Evolutionary conservation across 2,329 filamentous ascomycete genomes (phyloP).

Genomic region (Periglandula ipomoeae): DNA sequence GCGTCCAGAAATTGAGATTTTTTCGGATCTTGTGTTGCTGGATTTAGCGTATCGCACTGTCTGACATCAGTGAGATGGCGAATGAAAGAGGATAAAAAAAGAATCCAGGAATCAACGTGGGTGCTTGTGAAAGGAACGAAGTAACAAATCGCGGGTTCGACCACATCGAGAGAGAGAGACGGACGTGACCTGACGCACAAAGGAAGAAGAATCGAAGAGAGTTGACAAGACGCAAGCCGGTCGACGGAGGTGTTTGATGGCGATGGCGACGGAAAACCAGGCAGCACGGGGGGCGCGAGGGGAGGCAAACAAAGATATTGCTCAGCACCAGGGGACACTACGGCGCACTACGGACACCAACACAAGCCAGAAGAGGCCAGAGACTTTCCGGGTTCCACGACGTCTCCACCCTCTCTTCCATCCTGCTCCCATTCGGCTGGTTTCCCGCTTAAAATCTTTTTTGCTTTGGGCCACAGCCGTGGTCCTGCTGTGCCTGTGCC

Average conservation of each 20-base stretch:
- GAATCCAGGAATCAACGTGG: constrained; percentile 8
- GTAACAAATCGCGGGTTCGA: background rate
- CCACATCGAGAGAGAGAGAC: constrained; percentile 8
- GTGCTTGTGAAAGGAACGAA: constrained; percentile 7
- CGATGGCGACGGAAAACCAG: background rate
- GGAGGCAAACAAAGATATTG: constrained; percentile 2
- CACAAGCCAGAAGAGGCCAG: background rate
- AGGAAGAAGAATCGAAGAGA: constrained; percentile 17
- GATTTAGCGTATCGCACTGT: background rate
- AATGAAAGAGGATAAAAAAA: background rate
- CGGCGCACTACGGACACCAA: background rate
- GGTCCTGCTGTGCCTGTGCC: background rate
- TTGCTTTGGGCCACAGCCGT: background rate
- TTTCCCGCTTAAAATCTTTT: background rate
- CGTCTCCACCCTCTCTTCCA: background rate
- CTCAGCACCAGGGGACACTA: no score
- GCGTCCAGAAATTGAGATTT: background rate
- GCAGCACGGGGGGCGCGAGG: background rate
- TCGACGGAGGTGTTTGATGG: background rate
- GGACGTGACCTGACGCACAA: constrained; percentile 12
- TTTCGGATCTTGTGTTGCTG: background rate
- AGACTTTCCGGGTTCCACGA: background rate
- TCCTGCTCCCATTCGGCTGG: background rate
- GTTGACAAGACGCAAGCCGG: constrained; percentile 7
- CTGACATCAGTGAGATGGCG: background rate